Base-by-base conservation (phyloP, 495 filamentous ascomycete genomes). In the Penicillium flavigenum region DNA sequence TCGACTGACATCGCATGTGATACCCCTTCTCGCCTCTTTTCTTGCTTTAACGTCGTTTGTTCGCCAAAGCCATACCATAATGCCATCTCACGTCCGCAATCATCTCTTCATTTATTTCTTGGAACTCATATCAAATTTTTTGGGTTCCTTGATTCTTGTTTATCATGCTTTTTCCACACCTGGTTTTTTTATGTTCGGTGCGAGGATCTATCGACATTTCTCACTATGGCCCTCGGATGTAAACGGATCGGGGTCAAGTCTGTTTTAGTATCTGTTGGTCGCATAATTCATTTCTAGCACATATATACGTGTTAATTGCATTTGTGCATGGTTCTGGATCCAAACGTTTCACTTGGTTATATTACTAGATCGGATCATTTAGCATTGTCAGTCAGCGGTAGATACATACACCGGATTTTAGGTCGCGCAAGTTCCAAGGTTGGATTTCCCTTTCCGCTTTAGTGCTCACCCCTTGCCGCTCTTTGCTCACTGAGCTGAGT, bases 1-100 rank as follows among this genome's bases (percentile, higher is more conserved):
- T 59, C 57, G 57, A 56, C 61, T 51, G 66, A 59, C 55, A 61
- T 66, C 66, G 63, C 63, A 67, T 71, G 61, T 71, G 66, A 71
- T 71, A 71, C 68, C 68, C 68, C 63, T 24, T 16, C 19, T 47
- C 53, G 31, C 20, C 32, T 55, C 20, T 54, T 51, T 42, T 32
- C n/a, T 56, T 46, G n/a, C 31, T 43, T 53, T 56, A 19, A 58
- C 29, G n/a, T 39, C 32, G 22, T 47, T 31, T 32, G 27, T 29
- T 41, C 49, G 12, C 49, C 32, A 31, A 43, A 53, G 12, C n/a
- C n/a, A 43, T 53, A 43, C 20, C 36, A 38, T 60, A n/a, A 29
- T 26, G 26, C 38, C 36, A 39, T 36, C 17, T 58, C 56, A 58
- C 46, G 34, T 47, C 44, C 19, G 31, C 41, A 6, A 6, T 19